Conservation (phyloP, 495 filamentous ascomycete species). For the Daldinia decipiens region DNA sequence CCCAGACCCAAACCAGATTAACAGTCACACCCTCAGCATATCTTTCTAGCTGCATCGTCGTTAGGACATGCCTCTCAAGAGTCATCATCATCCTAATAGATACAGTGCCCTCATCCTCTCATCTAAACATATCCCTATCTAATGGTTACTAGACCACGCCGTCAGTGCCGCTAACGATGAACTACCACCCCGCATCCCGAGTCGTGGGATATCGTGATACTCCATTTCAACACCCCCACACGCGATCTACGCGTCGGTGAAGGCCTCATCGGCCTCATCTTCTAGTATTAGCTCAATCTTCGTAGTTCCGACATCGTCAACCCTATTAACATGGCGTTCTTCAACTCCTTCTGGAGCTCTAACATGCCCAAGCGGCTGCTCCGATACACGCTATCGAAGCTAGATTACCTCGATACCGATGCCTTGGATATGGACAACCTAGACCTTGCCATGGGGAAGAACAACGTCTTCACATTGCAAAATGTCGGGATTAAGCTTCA, state of each 20-base stretch:
- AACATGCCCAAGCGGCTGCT: conserved; percentile 85
- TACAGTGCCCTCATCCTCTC: conserved; percentile 17
- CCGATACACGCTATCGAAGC: conserved; percentile 78
- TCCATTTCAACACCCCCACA: conserved; percentile 40
- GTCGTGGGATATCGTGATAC: conserved; percentile 48
- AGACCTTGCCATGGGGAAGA: conserved; percentile 79
- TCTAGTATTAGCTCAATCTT: background rate
- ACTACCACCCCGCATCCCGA: conserved; percentile 50
- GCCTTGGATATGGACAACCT: conserved; percentile 81
- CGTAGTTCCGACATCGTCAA: background rate
- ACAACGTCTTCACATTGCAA: conserved; percentile 79
- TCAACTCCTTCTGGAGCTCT: conserved; percentile 70
- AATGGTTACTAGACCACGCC: conserved; percentile 21
- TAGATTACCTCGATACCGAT: conserved; percentile 84
- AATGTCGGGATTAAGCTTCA: conserved; percentile 81
- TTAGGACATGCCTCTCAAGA: conserved; percentile 17
- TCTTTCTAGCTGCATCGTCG: conserved; percentile 7
- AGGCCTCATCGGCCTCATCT: conserved; percentile 12
- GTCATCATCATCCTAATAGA: conserved; percentile 11
- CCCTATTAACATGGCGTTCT: conserved; percentile 63
- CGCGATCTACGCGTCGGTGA: conserved; percentile 47
- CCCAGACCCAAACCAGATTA: conserved; percentile 8
- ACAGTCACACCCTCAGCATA: conserved; percentile 23
- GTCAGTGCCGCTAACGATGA: conserved; percentile 43
- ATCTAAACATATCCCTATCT: conserved; percentile 6